Percentiles rank a stretch among this genome's conserved stretches.
These are phyloP conservation scores for Solanum ossicruentum DNA, from an alignment of 257 asterid species.

Conservation along the genomic window DNA sequence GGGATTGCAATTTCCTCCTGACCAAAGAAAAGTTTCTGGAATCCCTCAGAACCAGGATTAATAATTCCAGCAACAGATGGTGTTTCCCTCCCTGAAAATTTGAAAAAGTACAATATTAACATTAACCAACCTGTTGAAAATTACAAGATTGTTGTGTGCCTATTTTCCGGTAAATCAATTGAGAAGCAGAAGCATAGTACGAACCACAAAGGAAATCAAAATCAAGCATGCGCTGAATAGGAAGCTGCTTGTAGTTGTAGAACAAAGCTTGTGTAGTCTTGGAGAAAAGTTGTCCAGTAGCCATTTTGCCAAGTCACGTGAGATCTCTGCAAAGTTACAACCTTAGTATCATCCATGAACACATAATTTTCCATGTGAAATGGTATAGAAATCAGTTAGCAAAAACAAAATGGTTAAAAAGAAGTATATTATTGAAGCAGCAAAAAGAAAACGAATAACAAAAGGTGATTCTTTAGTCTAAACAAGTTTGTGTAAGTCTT, in stretches of 20 bases:
- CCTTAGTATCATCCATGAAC: conserved; percentile 2
- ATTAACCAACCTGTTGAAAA: background rate
- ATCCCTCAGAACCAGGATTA: conserved; percentile 99
- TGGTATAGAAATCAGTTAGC: background rate
- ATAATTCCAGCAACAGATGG: conserved; percentile 99
- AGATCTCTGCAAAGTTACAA: conserved; percentile 24
- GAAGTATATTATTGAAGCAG: background rate
- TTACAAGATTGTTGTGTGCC: background rate
- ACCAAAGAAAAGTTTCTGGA: conserved; percentile 94
- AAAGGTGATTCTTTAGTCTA: background rate
- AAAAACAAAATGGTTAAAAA: background rate
- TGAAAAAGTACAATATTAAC: background rate
- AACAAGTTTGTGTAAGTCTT: background rate
- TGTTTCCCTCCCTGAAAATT: conserved; percentile 76
- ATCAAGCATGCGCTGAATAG: conserved; percentile 99
- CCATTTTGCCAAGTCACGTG: conserved; percentile 39
- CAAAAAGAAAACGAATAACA: background rate
- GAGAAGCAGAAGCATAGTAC: background rate
- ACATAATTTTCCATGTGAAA: background rate
- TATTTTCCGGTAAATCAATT: background rate
- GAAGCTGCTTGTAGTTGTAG: conserved; percentile 91
- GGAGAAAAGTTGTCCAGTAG: conserved; percentile 90
- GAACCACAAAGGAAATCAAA: conserved; percentile 95
- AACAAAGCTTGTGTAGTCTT: conserved; percentile 84
- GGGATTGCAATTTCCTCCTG: conserved; percentile 98